These are phyloP conservation scores for Sporothrix protearum DNA, from an alignment of 2,329 filamentous ascomycete species.

Conservation along the genomic window DNA sequence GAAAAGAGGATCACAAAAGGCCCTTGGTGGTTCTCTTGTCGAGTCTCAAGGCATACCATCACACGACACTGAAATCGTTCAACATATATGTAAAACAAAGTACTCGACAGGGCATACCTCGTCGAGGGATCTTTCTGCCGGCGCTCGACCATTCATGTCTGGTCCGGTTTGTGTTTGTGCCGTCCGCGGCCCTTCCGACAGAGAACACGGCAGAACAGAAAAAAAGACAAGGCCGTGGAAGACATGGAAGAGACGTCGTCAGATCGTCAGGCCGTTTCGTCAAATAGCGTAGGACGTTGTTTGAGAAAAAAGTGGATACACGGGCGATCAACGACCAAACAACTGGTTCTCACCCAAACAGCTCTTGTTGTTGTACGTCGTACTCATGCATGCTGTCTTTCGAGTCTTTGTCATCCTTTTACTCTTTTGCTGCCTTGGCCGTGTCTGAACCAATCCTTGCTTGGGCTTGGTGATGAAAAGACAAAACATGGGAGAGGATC, in stretches of 20 bases:
- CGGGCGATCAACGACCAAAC: constrained; percentile 7
- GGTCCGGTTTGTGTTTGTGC: constrained; percentile 12
- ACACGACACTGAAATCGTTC: background rate
- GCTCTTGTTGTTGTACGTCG: background rate
- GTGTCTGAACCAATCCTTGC: constrained; percentile 19
- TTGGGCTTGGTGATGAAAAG: background rate
- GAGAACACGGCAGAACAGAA: background rate
- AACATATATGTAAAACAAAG: background rate
- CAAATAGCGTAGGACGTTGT: background rate
- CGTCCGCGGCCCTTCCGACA: constrained; percentile 15
- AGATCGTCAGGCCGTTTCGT: background rate
- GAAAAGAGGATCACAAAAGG: background rate
- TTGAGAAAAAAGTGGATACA: background rate
- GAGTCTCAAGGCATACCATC: constrained; percentile 1
- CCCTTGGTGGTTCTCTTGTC: background rate
- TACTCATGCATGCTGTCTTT: background rate
- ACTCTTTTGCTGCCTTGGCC: constrained; percentile 23
- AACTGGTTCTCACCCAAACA: background rate
- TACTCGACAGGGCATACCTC: background rate
- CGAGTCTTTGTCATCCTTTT: background rate
- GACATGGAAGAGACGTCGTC: background rate
- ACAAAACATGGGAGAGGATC: background rate
- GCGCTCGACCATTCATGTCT: background rate
- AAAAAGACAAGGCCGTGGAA: background rate
- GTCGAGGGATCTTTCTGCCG: background rate